These are phyloP conservation scores for Colletotrichum salicis DNA, from an alignment of 2,329 filamentous ascomycete genomes.

Conservation along the genomic window DNA sequence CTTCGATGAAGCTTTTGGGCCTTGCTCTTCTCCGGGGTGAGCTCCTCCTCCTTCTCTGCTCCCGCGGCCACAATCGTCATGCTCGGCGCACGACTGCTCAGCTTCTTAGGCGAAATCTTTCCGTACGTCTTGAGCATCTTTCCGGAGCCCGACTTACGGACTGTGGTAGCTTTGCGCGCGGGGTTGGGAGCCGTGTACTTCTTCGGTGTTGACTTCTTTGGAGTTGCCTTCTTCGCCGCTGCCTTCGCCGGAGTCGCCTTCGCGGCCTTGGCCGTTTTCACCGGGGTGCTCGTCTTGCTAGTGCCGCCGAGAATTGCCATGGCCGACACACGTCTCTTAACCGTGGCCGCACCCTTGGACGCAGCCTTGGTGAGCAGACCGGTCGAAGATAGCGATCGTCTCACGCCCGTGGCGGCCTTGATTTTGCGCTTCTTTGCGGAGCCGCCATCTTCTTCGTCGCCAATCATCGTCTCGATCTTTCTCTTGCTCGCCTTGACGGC, in stretches of 20 bases:
- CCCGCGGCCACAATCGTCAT: constrained; percentile 35
- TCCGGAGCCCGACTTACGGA: constrained; percentile 36
- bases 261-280: constrained; percentile 19
- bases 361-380: constrained; percentile 45
- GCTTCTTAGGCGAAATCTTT: constrained; percentile 29
- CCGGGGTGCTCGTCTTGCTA: constrained; percentile 26
- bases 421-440: constrained; percentile 46
- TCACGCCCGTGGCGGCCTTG: constrained; percentile 46
- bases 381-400: constrained; percentile 48
- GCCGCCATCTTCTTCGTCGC: constrained; percentile 44
- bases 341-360: constrained; percentile 42
- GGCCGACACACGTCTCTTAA: constrained; percentile 50
- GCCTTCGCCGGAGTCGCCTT: constrained; percentile 15
- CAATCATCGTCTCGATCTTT: constrained; percentile 65
- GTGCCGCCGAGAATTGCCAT: constrained; percentile 39
- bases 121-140: constrained; percentile 36
- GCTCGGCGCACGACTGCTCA: constrained; percentile 29
- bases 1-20: constrained; percentile 24
- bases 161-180: constrained; percentile 29
- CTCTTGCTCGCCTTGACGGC: constrained; percentile 63
- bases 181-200: constrained; percentile 34
- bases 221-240: constrained; percentile 9
- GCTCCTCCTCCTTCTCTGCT: constrained; percentile 1
- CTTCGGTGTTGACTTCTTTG: constrained; percentile 27
- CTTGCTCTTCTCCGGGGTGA: constrained; percentile 3